Conservation (phyloP, 441 rosid genomes). For the Dalechampia spathulata region DNA sequence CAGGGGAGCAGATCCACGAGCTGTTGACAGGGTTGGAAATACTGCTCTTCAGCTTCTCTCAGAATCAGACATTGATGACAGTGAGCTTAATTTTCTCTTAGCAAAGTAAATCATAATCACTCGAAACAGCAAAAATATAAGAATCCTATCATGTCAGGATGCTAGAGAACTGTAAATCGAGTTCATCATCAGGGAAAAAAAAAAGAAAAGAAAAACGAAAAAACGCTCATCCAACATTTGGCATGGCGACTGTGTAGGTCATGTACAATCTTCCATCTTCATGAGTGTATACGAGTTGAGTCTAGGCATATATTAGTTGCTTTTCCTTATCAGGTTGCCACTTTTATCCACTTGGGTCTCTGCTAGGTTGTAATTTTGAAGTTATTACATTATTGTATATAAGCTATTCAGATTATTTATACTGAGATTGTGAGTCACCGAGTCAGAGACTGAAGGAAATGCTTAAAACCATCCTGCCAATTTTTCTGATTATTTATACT, state of each 20-base stretch:
- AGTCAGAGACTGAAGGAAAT: not conserved
- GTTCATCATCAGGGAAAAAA: not conserved
- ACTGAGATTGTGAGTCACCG: not conserved
- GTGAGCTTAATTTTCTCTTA: slow-evolving; percentile 49
- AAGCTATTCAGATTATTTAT: not conserved
- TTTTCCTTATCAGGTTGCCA: not conserved
- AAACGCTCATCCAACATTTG: not conserved
- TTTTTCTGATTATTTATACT: no score
- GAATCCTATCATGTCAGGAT: slow-evolving; percentile 9
- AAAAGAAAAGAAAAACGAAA: no score
- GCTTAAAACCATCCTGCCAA: not conserved
- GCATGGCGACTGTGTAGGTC: not conserved
- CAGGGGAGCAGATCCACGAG: slow-evolving; percentile 90
- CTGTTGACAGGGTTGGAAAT: slow-evolving; percentile 44
- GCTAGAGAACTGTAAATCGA: not conserved
- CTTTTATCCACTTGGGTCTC: not conserved
- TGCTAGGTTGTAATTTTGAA: not conserved
- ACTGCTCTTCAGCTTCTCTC: slow-evolving; percentile 46
- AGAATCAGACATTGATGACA: slow-evolving; percentile 45
- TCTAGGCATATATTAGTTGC: slow-evolving; percentile 5
- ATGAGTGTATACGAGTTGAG: not conserved
- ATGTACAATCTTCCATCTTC: not conserved
- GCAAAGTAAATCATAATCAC: slow-evolving; percentile 26
- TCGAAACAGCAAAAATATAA: no score
- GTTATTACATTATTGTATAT: not conserved